phyloP scores from a whole-genome alignment of 495 filamentous ascomycete genomes.

The Talaromyces wortmannii region DNA sequence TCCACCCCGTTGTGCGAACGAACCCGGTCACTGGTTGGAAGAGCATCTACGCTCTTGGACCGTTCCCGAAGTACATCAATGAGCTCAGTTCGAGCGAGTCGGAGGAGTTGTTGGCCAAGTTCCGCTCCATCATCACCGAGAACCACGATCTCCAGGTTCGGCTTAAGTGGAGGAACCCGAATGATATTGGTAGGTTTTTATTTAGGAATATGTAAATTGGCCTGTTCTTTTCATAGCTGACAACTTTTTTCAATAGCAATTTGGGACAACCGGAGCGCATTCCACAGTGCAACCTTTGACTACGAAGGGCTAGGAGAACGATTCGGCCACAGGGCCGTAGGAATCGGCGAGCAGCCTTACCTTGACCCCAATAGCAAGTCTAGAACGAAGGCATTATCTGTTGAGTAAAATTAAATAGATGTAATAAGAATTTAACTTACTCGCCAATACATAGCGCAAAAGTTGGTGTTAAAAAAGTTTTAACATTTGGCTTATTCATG shows the following conservation, averaged over 20 bases:
- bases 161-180: constrained; percentile 51
- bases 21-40: constrained; percentile 83
- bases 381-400: constrained; percentile 33
- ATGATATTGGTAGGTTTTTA: constrained; percentile 29
- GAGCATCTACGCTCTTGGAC: constrained; percentile 58
- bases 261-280: constrained; percentile 72
- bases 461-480: too few species aligned
- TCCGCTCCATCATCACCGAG: constrained; percentile 56
- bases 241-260: constrained; percentile 48
- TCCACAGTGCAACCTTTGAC: constrained; percentile 67
- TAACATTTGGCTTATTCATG: too few species aligned
- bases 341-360: constrained; percentile 65
- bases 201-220: not conserved
- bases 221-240: not conserved
- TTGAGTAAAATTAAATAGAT: not conserved
- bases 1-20: constrained; percentile 68
- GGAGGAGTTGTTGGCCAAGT: constrained; percentile 53
- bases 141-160: constrained; percentile 79
- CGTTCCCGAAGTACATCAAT: constrained; percentile 55
- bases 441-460: too few species aligned
- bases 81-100: constrained; percentile 61
- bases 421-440: too few species aligned
- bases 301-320: constrained; percentile 55
- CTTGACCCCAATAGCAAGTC: constrained; percentile 44
- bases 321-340: constrained; percentile 55